Base-by-base conservation (phyloP, 106 monocot genomes). In the Acorus calamus region DNA sequence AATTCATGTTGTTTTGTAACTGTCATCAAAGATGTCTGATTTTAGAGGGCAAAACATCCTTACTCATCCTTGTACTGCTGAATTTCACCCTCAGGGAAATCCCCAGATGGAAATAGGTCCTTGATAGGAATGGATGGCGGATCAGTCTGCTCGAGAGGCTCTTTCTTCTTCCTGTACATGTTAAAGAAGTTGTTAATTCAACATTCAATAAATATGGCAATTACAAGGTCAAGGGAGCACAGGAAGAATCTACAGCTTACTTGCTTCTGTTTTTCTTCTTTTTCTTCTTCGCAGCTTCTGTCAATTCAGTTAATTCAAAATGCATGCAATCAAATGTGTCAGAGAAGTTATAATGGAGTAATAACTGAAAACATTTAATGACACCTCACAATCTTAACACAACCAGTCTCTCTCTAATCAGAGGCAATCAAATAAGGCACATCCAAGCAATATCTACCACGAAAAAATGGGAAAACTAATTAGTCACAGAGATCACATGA, bases 41-140 rank as follows among this genome's bases (percentile, higher is more conserved):
- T 28, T 28, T 28, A 28, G 28, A 28, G 28, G 28, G 11, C 6
- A 62, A 53, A 66, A 3, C 63, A 61, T 56, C 65, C 91, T 85
- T 74, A 99, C 98, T 99, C 92, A 71, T 99, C 86, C 67, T 92
- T 99, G 73, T 99, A 99, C 3, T 92, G 78, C 65, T 99, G 98
- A 74, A 88, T 81, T 88, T 99, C 98, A 64, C 98, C 98, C 64
- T 79, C 81, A 64, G 92, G 92, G 70, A 74, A 99, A 8, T 79
- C 88, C 43, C 81, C 81, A n/a, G 80, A 88, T 53, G 83, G 77
- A 66, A 88, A 92, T n/a, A 99, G 80, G 53, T 92, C 82, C 50
- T 92, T 88, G 61, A 99, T 57, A 28, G 92, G 88, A 71, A 99
- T 92, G 59, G 98, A 83, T 57, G 98, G 98, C 50, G 98, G 98